Conservation (phyloP, 1,284 basidiomycete species). For the Malassezia vespertilionis region DNA sequence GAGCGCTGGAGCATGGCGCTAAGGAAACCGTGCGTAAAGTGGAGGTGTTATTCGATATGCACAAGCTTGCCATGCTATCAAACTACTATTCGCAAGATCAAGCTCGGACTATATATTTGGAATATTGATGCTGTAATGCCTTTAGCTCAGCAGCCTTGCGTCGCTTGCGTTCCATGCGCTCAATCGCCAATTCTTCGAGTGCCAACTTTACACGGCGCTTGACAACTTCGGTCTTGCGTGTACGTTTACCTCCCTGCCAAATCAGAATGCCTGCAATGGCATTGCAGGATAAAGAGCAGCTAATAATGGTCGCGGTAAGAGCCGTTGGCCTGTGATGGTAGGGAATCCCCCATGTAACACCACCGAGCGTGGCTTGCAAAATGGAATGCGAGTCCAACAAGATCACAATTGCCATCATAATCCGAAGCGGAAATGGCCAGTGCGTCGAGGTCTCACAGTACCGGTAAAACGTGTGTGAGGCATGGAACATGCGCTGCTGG, state of each 20-base stretch:
- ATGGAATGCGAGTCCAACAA: slow-evolving; percentile 38
- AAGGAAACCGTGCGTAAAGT: neutral
- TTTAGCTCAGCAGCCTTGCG: neutral
- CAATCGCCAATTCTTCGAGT: slow-evolving; percentile 51
- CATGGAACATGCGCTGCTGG: slow-evolving; percentile 42
- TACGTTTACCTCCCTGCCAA: slow-evolving; percentile 64
- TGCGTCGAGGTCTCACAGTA: slow-evolving; percentile 77
- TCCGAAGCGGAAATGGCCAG: slow-evolving; percentile 57
- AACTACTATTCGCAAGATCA: no score
- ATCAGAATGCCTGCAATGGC: slow-evolving; percentile 68
- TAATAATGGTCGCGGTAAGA: slow-evolving; percentile 61
- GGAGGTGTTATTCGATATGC: neutral
- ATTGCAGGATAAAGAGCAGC: slow-evolving; percentile 65
- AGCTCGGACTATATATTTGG: no score
- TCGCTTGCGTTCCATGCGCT: slow-evolving; percentile 16
- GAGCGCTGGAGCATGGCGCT: neutral
- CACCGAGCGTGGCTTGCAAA: slow-evolving; percentile 55
- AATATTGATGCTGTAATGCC: no score
- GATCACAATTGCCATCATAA: slow-evolving; percentile 27
- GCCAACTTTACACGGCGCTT: slow-evolving; percentile 61
- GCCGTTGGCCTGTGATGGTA: slow-evolving; percentile 50
- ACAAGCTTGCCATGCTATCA: no score
- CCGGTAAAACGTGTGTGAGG: slow-evolving; percentile 61
- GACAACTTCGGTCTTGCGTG: slow-evolving; percentile 66
- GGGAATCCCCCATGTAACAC: slow-evolving; percentile 66